Base-by-base conservation (phyloP, 1,284 basidiomycete species). In the Ganoderma boninense region DNA sequence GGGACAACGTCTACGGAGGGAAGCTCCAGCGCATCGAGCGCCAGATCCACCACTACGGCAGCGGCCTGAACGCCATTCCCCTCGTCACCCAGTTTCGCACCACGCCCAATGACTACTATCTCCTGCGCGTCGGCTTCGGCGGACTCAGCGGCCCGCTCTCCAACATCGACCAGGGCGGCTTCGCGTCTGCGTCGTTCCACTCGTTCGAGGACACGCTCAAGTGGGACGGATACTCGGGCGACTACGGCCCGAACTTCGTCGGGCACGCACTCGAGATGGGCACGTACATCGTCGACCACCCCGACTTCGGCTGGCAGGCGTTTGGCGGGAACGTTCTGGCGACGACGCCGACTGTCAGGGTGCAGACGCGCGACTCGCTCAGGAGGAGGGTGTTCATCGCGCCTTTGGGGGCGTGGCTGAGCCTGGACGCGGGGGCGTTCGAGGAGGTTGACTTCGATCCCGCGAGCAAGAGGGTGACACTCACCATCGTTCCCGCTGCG, bases 241-340 rank as follows among this genome's bases (percentile, higher is more conserved):
- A 90, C 76, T 90, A 89, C 74, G 88, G 88, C 32, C 88, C 88
- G 6, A 88, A 88, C 77, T 88, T 88, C 75, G 87, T 87, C 68
- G 87, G 88, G 14, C 86, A 87, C 74, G 76, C 85, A 2, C 85
- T 89, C 81, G 86, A 87, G 44, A 87, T 85, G 69, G 86, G 86
- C 65, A 86, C 86, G 0, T 87, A 84, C 73, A 81, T 90, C 75
- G 78, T 89, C 67, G 80, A 88, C 70, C 87, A 89, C 69, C 87
- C 87, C 26, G 82, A 84, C 69, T 89, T 89, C 73, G 88, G 88
- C n/a, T 89, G 88, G 87, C 87, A 89, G 77, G 87, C 87, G 6
- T 88, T 89, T 73, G 88, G 88, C 54, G 88, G 88, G 10, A 84
- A 82, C 57, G 80, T 89, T 32, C 75, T 82, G 26, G 79, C 83